A percentile compares a stretch with the other conserved stretches of the same genome.
Evolutionary conservation across 805 yeast genomes (phyloP).

Genomic region (Maudiozyma turicensis): DNA sequence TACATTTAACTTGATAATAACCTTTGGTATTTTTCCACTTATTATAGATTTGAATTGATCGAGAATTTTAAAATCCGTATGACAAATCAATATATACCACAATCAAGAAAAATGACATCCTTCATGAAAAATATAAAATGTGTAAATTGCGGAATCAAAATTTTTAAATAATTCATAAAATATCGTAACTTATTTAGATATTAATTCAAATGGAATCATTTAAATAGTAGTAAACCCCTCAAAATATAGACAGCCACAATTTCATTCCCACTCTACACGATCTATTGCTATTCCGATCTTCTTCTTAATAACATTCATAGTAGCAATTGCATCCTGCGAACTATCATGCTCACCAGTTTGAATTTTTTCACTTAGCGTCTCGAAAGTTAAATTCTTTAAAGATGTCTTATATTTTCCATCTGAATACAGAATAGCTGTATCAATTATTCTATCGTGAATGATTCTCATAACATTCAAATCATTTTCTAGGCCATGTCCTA

Average conservation of each 20-base stretch:
- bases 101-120: too few species aligned
- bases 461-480: slow-evolving; percentile 78
- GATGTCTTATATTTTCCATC: slow-evolving; percentile 53
- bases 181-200: too few species aligned
- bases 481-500: slow-evolving; percentile 93
- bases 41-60: too few species aligned
- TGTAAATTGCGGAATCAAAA: too few species aligned
- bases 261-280: slow-evolving; percentile 15
- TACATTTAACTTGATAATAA: too few species aligned
- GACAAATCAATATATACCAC: too few species aligned
- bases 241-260: not conserved
- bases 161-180: too few species aligned
- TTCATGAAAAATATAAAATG: too few species aligned
- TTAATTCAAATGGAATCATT: too few species aligned
- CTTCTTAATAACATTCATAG: slow-evolving; percentile 67
- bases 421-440: slow-evolving; percentile 77
- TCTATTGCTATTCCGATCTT: slow-evolving; percentile 31
- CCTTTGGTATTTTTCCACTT: too few species aligned
- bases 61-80: too few species aligned
- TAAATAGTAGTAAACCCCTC: too few species aligned
- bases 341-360: slow-evolving; percentile 89
- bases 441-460: slow-evolving; percentile 73
- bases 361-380: slow-evolving; percentile 59
- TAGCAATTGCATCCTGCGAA: slow-evolving; percentile 83
- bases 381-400: slow-evolving; percentile 64